Base-by-base conservation (phyloP, 768 basidiomycete genomes). In the Mycena leptocephala region DNA sequence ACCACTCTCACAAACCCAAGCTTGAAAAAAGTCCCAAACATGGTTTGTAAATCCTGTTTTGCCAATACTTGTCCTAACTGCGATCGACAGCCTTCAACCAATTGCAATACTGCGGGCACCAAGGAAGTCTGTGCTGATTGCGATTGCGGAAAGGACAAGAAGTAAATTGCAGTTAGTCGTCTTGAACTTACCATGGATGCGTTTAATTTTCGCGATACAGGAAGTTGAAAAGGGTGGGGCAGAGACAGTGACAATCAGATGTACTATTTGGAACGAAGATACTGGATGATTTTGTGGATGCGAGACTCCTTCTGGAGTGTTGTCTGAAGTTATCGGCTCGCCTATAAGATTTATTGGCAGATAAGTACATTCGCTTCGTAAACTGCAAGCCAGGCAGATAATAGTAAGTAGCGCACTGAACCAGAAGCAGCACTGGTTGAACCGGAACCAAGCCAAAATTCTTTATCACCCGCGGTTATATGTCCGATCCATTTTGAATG, bases 121-220 rank as follows among this genome's bases (percentile, higher is more conserved):
- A 74, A 74, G 35, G 72, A 74, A 11, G 73, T 72, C 20, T 78
- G 76, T 41, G 72, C 68, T 24, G 73, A 78, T 53, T 78, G 76
- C 39, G 76, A 78, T 20, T 78, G 76, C 14, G 76, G 76, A 3
- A 78, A 78, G 41, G 76, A 75, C 33, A 78, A 78, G 70, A 78
- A 78, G 35, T 78, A 75, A 77, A 59, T 53, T 6, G 32, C n/a
- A 1, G 72, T 61, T 8, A 10, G 37, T 46, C 9, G 5, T 24
- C 11, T 18, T 13, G 14, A n/a, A n/a, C 26, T 26, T 26, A 22
- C 2, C 20, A 16, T 24, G 2, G 33, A 59, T 24, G 5, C 24
- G 6, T 37, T 62, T 35, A 62, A 22, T 37, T 11, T 62, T 37
- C 33, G 10, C 10, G 24, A 37, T 30, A 20, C 37, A 62, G 28